Evolutionary conservation across 345 rosid species (phyloP), one percentile per base, ranked within the genome.

Genomic region (Citrus maxima): DNA sequence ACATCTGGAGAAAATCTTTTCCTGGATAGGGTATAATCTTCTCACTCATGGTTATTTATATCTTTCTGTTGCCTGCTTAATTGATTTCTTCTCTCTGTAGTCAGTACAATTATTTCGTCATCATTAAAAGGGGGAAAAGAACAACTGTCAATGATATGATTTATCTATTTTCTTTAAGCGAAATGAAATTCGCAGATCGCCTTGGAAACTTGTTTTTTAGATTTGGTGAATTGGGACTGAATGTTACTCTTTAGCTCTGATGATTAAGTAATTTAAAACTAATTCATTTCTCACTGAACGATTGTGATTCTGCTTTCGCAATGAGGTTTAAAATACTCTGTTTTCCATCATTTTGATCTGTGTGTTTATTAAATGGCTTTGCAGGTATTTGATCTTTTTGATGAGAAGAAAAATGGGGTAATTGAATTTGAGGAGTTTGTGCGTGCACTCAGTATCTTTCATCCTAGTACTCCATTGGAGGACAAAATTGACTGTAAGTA

Each of bases 21-120:
- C 69, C 86, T 87, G 10, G 90, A 88, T 72, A 78, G 91, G 88
- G 94, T 90, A 86, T 37, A 16, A n/a, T 62, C 13, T 54, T 25
- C 6, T 12, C 12, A 22, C 16, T 66, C 19, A 64, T 42, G 51
- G 34, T 18, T 21, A 30, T 32, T n/a, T 4, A 37, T 60, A 7
- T 72, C 24, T 38, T 22, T 65, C 22, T 37, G 16, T 66, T 66
- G 7, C 19, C n/a, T 37, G 49, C 14, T 4, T 21, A 28, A 46
- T 8, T 21, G 25, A 66, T 66, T 66, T 66, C 27, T 66, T 35
- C 7, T 66, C 46, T 10, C 7, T 3, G 10, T 21, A 21, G 22
- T 9, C 19, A 7, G 5, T 21, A 21, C 22, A 5, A 54, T 54
- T 46, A 46, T 46, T 46, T 13, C 51, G 14, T 13, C 18, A 13